Conservation (phyloP, 192 early-diverging fungal genomes). For the Thamnidium elegans region DNA sequence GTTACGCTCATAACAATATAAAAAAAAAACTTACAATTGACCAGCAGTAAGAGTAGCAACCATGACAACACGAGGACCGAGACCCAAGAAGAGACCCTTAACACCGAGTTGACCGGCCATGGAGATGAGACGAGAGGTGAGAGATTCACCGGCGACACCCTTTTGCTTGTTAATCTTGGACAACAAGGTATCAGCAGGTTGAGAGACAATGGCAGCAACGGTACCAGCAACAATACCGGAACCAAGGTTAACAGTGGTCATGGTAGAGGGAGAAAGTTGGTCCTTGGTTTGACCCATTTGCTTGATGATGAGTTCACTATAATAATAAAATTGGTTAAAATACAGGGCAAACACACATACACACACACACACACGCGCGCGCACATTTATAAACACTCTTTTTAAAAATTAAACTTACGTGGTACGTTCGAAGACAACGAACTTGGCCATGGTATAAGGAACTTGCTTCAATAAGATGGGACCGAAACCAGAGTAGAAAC, state of each 20-base stretch:
- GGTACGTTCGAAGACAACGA: conserved; percentile 60
- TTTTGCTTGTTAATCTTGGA: conserved; percentile 73
- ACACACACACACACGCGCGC: background rate
- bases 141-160: conserved; percentile 55
- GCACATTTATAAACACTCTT: background rate
- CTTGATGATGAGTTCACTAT: conserved; percentile 50
- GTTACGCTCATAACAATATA: too few relatives aligned
- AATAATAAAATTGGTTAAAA: background rate
- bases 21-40: conserved; percentile 43
- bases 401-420: conserved; percentile 34
- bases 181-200: conserved; percentile 68
- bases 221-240: conserved; percentile 67
- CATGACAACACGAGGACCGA: conserved; percentile 68
- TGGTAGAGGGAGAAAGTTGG: conserved; percentile 39
- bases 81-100: conserved; percentile 56
- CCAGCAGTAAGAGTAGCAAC: conserved; percentile 63
- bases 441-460: conserved; percentile 82
- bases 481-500: conserved; percentile 77
- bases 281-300: conserved; percentile 41
- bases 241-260: conserved; percentile 50
- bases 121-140: conserved; percentile 50
- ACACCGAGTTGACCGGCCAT: conserved; percentile 45
- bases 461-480: conserved; percentile 77
- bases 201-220: conserved; percentile 63
- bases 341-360: background rate